phyloP scores from a whole-genome alignment of 2,329 filamentous ascomycete genomes.

The Arachnomyces sp. region DNA sequence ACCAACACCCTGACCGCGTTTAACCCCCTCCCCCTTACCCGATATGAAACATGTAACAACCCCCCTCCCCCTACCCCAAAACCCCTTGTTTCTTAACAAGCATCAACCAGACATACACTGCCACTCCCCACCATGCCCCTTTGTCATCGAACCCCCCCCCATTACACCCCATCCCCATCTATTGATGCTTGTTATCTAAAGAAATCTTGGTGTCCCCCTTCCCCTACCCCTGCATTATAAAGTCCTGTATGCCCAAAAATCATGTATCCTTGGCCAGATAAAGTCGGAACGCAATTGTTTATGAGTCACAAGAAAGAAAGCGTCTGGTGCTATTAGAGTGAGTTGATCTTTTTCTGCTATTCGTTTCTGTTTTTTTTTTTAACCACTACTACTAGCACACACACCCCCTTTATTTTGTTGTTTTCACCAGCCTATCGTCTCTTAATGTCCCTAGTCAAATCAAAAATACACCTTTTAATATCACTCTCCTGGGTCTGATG shows the following conservation, averaged over 20 bases:
- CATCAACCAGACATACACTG: slow-evolving; percentile 1
- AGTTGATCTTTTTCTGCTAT: too few species aligned
- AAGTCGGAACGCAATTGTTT: too few species aligned
- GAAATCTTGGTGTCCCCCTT: background rate
- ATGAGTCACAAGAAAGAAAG: too few species aligned
- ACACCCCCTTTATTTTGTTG: too few species aligned
- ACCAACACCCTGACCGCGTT: slow-evolving; percentile 1
- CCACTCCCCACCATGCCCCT: background rate
- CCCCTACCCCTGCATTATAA: slow-evolving; percentile 11
- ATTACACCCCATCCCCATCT: background rate
- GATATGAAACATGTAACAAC: background rate
- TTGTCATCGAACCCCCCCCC: background rate
- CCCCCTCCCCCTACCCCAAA: background rate
- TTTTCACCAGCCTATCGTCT: too few species aligned
- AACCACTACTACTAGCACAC: too few species aligned
- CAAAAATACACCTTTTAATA: too few species aligned
- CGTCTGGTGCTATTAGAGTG: too few species aligned
- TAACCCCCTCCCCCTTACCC: slow-evolving; percentile 4
- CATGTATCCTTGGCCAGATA: slow-evolving; percentile 27
- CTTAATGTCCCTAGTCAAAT: too few species aligned
- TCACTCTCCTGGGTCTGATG: too few species aligned
- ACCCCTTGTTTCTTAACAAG: background rate
- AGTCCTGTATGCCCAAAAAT: slow-evolving; percentile 34
- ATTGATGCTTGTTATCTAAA: too few species aligned
- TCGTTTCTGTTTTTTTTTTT: too few species aligned